Base-by-base conservation (phyloP, 116 monocot genomes). In the Papilionanthe hybrid region DNA sequence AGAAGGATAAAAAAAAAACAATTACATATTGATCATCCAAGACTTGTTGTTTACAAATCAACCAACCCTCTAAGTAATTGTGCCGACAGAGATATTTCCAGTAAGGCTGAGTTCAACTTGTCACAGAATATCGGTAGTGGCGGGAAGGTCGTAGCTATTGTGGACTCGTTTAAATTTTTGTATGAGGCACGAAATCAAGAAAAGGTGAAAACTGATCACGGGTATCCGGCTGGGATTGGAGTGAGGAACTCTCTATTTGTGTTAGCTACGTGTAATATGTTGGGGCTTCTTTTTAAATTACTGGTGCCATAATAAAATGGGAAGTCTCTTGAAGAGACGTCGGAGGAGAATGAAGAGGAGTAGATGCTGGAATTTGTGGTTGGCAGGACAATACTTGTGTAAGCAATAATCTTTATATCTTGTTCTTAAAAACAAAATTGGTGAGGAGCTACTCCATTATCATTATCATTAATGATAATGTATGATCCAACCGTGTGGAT, bases 31-130 rank as follows among this genome's bases (percentile, higher is more conserved):
- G 32, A 32, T 1, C 32, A 32, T 32, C 32, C 32, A 32, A 32
- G 3, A 32, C 32, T 32, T 32, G 32, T 3, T 32, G 3, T 32
- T 32, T 32, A 32, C 32, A 32, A 32, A 32, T 32, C n/a, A n/a
- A n/a, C n/a, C n/a, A 32, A 32, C 32, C 32, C 32, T 32, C 32
- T 32, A n/a, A n/a, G n/a, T 72, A 53, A 79, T 79, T 18, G 79
- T 79, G 45, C 71, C 79, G 50, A 71, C 79, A 9, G 79, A 79
- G 79, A 79, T 79, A 13, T 79, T 79, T 47, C 79, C 71, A 9
- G 79, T 71, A 29, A 79, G 79, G 71, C 13, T 79, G 79, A 28
- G 80, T 1, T 80, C 72, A 10, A 80, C 72, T 1, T 80, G 72
- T 72, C 80, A 80, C 41, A 72, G 80, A 28, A 80, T 80, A 53